Evolutionary conservation across 192 early-diverging fungal species (phyloP).

Genomic region (Coemansia sp.): DNA sequence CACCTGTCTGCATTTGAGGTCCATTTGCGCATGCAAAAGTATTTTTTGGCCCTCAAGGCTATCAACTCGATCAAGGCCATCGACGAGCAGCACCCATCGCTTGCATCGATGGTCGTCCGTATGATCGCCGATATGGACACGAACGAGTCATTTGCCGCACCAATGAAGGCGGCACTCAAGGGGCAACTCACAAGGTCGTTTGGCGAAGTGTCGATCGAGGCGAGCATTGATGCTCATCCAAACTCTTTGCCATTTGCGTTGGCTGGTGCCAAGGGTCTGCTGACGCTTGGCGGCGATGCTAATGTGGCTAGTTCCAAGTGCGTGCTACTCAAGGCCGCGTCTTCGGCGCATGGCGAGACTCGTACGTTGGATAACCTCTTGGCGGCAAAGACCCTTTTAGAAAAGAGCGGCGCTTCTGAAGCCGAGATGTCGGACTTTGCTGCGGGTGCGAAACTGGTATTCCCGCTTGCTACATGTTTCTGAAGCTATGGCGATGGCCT

Average conservation of each 20-base stretch:
- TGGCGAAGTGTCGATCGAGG: slow-evolving; percentile 33
- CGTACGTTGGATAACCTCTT: slow-evolving; percentile 36
- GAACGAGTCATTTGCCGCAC: slow-evolving; percentile 48
- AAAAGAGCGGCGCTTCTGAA: slow-evolving; percentile 21
- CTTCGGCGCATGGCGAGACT: slow-evolving; percentile 16
- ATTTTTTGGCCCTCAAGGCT: slow-evolving; percentile 52
- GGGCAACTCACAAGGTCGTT: slow-evolving; percentile 42
- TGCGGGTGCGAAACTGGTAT: slow-evolving; percentile 25
- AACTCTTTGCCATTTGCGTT: slow-evolving; percentile 17
- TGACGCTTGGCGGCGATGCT: slow-evolving; percentile 28
- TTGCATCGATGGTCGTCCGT: slow-evolving; percentile 37
- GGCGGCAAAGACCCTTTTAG: slow-evolving; percentile 26
- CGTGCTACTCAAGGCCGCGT: slow-evolving; percentile 19
- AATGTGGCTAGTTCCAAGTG: slow-evolving; percentile 19
- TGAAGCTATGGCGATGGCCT: neutral
- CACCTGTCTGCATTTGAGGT: slow-evolving; percentile 47
- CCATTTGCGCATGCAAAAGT: slow-evolving; percentile 56
- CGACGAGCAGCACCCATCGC: slow-evolving; percentile 29
- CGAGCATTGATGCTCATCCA: slow-evolving; percentile 18
- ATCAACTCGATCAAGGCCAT: slow-evolving; percentile 46
- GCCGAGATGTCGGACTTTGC: slow-evolving; percentile 22
- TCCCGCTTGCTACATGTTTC: slow-evolving; percentile 50
- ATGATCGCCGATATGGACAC: slow-evolving; percentile 32
- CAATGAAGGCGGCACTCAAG: slow-evolving; percentile 51
- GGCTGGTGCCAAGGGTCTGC: slow-evolving; percentile 27